phyloP scores from a whole-genome alignment of 2,329 filamentous ascomycete species.

The Clonostachys rhizophaga region DNA sequence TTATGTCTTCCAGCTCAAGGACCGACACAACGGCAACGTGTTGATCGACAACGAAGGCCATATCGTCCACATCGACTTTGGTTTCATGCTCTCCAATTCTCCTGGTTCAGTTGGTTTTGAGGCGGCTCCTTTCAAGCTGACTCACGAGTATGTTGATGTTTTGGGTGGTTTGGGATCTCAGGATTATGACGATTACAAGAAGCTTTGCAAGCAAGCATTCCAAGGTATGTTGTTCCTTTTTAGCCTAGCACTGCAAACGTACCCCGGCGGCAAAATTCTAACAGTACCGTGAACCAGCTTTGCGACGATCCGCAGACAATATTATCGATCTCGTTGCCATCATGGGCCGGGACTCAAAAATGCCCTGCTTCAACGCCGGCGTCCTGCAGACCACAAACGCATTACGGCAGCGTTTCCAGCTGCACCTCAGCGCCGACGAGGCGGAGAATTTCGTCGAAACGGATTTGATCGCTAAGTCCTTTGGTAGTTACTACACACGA shows the following conservation, averaged over 20 bases:
- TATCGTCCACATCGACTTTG: conserved; percentile 86
- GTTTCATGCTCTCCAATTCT: conserved; percentile 85
- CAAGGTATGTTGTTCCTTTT: conserved; percentile 51
- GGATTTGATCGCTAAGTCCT: conserved; percentile 74
- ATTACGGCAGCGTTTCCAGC: conserved; percentile 70
- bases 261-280: conserved; percentile 4
- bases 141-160: conserved; percentile 81
- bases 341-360: conserved; percentile 79
- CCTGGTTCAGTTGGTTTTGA: conserved; percentile 82
- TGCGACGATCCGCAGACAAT: conserved; percentile 73
- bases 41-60: conserved; percentile 82
- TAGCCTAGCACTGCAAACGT: background rate
- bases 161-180: conserved; percentile 67
- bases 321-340: conserved; percentile 78
- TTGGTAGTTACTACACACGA: conserved; percentile 83
- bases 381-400: conserved; percentile 66
- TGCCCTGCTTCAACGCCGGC: conserved; percentile 78
- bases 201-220: conserved; percentile 77
- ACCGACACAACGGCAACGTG: conserved; percentile 82
- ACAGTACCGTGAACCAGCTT: conserved; percentile 37
- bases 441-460: conserved; percentile 77
- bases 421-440: conserved; percentile 78
- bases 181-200: conserved; percentile 73
- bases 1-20: conserved; percentile 80
- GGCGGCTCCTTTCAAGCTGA: conserved; percentile 82